phyloP scores from a whole-genome alignment of 352 stramenopile species.

The Pythium utonaiense region DNA sequence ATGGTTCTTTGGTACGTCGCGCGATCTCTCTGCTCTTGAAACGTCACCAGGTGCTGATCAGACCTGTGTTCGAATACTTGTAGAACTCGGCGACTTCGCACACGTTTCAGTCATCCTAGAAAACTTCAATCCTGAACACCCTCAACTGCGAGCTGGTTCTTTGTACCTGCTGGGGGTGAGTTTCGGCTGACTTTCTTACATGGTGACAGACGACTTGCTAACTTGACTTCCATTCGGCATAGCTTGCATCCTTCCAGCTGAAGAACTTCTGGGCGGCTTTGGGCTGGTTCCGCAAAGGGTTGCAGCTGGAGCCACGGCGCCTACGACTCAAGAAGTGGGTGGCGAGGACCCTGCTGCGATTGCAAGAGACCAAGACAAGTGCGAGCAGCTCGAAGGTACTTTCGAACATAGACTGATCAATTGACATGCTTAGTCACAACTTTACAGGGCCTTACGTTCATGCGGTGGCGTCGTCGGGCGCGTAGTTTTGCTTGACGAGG shows the following conservation, averaged over 20 bases:
- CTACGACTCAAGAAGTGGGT: slow-evolving; percentile 51
- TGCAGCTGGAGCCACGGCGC: slow-evolving; percentile 33
- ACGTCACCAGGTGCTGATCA: no score
- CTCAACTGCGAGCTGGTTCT: not conserved
- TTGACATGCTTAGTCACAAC: slow-evolving; percentile 5
- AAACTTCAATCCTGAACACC: not conserved
- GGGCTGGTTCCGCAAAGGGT: slow-evolving; percentile 41
- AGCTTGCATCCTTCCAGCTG: slow-evolving; percentile 37
- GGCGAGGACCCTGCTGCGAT: slow-evolving; percentile 31
- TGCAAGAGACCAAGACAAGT: slow-evolving; percentile 27
- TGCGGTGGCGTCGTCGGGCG: slow-evolving; percentile 6
- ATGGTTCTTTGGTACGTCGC: slow-evolving; percentile 68
- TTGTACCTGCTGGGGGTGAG: slow-evolving; percentile 39
- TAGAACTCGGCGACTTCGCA: slow-evolving; percentile 36
- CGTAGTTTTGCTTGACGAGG: slow-evolving; percentile 35
- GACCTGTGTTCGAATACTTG: not conserved
- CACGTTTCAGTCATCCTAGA: slow-evolving; percentile 27
- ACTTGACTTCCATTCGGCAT: not conserved
- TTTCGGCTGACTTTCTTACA: not conserved
- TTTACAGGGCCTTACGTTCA: slow-evolving; percentile 18
- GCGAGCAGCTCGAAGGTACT: not conserved
- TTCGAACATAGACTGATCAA: not conserved
- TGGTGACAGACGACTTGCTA: not conserved
- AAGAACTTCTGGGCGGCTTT: slow-evolving; percentile 46
- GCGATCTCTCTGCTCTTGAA: slow-evolving; percentile 1